Conservation (phyloP, 1,284 basidiomycete species). For the Cryptococcus wingfieldii region DNA sequence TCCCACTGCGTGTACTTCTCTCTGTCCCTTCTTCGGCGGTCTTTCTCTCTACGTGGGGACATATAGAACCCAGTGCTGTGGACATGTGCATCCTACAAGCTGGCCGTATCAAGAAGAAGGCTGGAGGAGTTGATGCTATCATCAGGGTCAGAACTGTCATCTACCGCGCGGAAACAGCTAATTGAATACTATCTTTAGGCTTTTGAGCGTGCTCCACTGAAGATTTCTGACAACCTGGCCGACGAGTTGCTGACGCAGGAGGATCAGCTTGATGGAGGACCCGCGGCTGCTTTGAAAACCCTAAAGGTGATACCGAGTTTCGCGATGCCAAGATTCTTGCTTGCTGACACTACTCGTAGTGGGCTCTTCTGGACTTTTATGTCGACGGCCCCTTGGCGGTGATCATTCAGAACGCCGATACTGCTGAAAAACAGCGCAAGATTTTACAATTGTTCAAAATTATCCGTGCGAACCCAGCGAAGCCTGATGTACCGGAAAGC, state of each 20-base stretch:
- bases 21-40: slow-evolving; percentile 32
- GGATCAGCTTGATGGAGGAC: slow-evolving; percentile 28
- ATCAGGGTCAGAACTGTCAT: slow-evolving; percentile 19
- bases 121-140: slow-evolving; percentile 24
- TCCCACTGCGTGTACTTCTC: slow-evolving; percentile 33
- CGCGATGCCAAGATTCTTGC: background rate
- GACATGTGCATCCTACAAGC: slow-evolving; percentile 31
- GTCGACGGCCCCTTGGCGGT: slow-evolving; percentile 26
- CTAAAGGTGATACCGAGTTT: slow-evolving; percentile 20
- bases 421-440: slow-evolving; percentile 2
- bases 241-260: slow-evolving; percentile 3
- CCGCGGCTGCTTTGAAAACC: slow-evolving; percentile 22
- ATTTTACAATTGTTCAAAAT: slow-evolving; percentile 12
- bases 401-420: background rate
- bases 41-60: slow-evolving; percentile 28
- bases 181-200: background rate
- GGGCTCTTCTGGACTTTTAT: slow-evolving; percentile 29
- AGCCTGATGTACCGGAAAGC: background rate
- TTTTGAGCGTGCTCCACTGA: slow-evolving; percentile 7
- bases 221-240: slow-evolving; percentile 9
- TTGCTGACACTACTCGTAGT: slow-evolving; percentile 13
- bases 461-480: slow-evolving; percentile 4
- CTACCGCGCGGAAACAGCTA: background rate
- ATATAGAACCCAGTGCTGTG: slow-evolving; percentile 33
- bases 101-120: slow-evolving; percentile 11